These are phyloP conservation scores for Sugiyamaella sp. DNA, from an alignment of 1,139 yeast genomes.

Conservation along the genomic window DNA sequence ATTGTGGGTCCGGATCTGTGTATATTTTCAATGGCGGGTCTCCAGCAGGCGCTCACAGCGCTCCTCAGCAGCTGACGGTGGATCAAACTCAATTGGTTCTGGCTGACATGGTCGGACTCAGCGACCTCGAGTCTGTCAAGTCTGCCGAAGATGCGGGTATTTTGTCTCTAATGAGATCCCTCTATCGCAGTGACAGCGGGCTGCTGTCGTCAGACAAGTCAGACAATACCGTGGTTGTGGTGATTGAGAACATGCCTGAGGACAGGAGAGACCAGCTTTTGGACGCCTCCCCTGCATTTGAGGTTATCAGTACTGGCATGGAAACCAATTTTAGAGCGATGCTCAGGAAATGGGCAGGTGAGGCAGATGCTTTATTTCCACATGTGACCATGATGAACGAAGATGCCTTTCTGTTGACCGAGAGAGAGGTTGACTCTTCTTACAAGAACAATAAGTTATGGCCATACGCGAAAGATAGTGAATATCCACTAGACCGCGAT, in stretches of 20 bases:
- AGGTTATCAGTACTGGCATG: conserved; percentile 28
- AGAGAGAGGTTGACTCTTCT: no score
- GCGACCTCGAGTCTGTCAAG: conserved; percentile 26
- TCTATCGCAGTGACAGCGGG: conserved; percentile 16
- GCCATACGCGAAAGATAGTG: no score
- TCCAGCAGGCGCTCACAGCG: neutral
- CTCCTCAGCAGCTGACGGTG: conserved; percentile 1
- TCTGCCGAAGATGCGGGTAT: conserved; percentile 27
- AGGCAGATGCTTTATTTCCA: conserved; percentile 27
- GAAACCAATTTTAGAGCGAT: conserved; percentile 25
- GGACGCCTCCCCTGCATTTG: conserved; percentile 30
- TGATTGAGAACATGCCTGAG: conserved; percentile 32
- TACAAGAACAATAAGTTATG: no score
- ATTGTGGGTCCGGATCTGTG: conserved; percentile 13
- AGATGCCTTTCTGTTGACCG: no score
- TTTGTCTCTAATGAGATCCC: conserved; percentile 11
- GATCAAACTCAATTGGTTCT: conserved; percentile 36
- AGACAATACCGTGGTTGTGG: conserved; percentile 26
- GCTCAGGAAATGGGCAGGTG: conserved; percentile 27
- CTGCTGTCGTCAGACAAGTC: conserved; percentile 17
- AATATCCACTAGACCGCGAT: no score
- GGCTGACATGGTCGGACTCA: conserved; percentile 35
- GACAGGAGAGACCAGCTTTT: conserved; percentile 19
- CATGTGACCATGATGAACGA: no score
- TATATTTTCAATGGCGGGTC: conserved; percentile 7